These are phyloP conservation scores for Alternaria solani DNA, from an alignment of 2,329 filamentous ascomycete species.

Conservation along the genomic window DNA sequence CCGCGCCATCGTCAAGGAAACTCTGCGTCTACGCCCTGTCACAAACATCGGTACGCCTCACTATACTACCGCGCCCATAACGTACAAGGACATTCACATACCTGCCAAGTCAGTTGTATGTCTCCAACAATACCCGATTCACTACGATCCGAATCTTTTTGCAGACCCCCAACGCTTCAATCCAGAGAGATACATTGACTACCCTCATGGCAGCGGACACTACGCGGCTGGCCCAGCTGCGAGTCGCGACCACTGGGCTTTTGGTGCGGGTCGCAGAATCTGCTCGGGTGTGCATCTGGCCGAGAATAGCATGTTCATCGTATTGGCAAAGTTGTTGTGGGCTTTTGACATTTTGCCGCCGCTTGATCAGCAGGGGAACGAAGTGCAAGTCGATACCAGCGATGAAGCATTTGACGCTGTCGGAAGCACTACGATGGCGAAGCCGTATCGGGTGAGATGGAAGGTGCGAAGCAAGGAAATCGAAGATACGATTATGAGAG, in stretches of 20 bases:
- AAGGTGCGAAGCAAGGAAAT: conserved; percentile 33
- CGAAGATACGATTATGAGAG: conserved; percentile 29
- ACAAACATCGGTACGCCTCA: conserved; percentile 49
- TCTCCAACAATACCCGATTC: conserved; percentile 40
- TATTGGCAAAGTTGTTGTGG: conserved; percentile 57
- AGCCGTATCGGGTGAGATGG: conserved; percentile 41
- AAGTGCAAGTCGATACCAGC: conserved; percentile 46
- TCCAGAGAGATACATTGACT: conserved; percentile 55
- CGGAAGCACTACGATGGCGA: conserved; percentile 45
- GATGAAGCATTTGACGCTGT: conserved; percentile 45
- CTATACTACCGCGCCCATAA: conserved; percentile 47
- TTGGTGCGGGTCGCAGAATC: conserved; percentile 55
- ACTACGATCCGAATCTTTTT: conserved; percentile 51
- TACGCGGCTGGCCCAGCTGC: conserved; percentile 47
- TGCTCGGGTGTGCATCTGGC: conserved; percentile 56
- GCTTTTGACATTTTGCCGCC: conserved; percentile 57
- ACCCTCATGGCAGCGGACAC: conserved; percentile 37
- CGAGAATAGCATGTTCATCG: conserved; percentile 54
- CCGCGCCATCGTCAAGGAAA: conserved; percentile 51
- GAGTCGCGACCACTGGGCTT: conserved; percentile 46
- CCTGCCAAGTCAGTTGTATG: conserved; percentile 51
- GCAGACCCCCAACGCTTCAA: conserved; percentile 51
- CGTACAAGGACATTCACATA: conserved; percentile 54
- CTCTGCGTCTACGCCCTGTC: conserved; percentile 53
- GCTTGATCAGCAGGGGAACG: conserved; percentile 46